Base-by-base conservation (phyloP, 169 alveolate genomes). In the Plasmodium fragile region DNA sequence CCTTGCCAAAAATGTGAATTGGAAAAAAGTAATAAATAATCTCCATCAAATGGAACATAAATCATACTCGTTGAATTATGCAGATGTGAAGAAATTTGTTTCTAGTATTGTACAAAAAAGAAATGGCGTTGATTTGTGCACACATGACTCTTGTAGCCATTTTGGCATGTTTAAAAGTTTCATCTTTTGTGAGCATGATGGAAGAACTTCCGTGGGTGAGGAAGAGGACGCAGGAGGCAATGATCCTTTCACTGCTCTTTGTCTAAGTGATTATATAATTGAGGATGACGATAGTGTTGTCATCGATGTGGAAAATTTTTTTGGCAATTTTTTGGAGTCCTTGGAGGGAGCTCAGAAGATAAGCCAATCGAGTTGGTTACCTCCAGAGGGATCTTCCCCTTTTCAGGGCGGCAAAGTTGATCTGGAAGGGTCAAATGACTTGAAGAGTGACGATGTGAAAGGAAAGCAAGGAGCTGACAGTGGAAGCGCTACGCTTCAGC, bases 281-380 rank as follows among this genome's bases (percentile, higher is more conserved):
- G 94, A 91, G 18, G 55, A 91, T 43, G 92, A 91, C 30, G 79
- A 91, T 32, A 70, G 25, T n/a, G 49, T 91, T 43, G 22, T 78
- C 18, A 78, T 87, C 52, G 75, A 78, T 41, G 41, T 87, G 73
- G 81, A 78, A 55, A 16, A n/a, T 7, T 87, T 87, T 77, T 87
- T 87, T 72, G 70, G 36, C 69, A 34, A 79, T 22, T 43, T 87
- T n/a, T 25, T 87, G 28, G 59, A 8, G 30, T 85, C 52, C 49
- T 18, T 49, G 4, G 69, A 85, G n/a, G 39, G 34, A 73, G 34
- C 8, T 75, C 39, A 73, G 2, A 75, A 85, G 13, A n/a, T 32
- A 25, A 7, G 16, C 45, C 25, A 5, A 32, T 16, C 45, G 55
- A 18, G 32, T 22, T 53, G 1, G n/a, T 30, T 69, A 25, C 22